Percentiles rank a stretch among this genome's conserved stretches.
phyloP scores from a whole-genome alignment of 2,329 filamentous ascomycete genomes.

The Beauveria sp. region DNA sequence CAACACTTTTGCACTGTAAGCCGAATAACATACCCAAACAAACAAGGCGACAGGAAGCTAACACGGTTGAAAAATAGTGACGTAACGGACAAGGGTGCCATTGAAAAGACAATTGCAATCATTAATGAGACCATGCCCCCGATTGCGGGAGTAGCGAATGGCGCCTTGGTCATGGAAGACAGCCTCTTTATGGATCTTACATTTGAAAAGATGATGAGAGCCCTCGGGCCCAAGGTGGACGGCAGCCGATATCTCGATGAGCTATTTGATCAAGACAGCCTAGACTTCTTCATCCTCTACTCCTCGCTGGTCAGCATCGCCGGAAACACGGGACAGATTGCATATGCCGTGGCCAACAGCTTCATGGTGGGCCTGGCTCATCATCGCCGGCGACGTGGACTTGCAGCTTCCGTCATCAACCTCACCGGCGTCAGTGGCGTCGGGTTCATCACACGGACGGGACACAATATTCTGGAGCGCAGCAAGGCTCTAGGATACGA shows the following conservation, averaged over 20 bases:
- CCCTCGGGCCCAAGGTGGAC: slow-evolving; percentile 9
- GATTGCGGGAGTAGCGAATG: slow-evolving; percentile 29
- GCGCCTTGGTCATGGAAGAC: slow-evolving; percentile 29
- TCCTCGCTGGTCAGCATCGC: slow-evolving; percentile 7
- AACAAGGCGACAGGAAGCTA: background rate
- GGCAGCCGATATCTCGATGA: slow-evolving; percentile 11
- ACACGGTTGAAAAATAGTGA: slow-evolving; percentile 1
- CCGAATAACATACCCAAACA: background rate
- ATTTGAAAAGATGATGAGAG: background rate
- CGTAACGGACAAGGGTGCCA: slow-evolving; percentile 15
- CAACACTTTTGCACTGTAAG: slow-evolving; percentile 4
- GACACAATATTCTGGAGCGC: background rate
- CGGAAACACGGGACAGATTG: slow-evolving; percentile 8
- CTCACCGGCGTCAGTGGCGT: slow-evolving; percentile 20
- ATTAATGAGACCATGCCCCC: slow-evolving; percentile 24
- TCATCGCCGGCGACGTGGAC: slow-evolving; percentile 29
- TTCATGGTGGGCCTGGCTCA: slow-evolving; percentile 27
- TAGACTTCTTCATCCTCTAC: slow-evolving; percentile 14
- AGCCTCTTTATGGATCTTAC: slow-evolving; percentile 17
- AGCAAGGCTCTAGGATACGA: slow-evolving; percentile 2
- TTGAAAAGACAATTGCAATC: slow-evolving; percentile 9
- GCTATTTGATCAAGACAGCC: background rate
- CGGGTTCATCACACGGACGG: slow-evolving; percentile 29
- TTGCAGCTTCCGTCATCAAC: slow-evolving; percentile 25
- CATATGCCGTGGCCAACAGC: slow-evolving; percentile 19